phyloP scores from a whole-genome alignment of 306 rosid species.

The Cicer bijugum region DNA sequence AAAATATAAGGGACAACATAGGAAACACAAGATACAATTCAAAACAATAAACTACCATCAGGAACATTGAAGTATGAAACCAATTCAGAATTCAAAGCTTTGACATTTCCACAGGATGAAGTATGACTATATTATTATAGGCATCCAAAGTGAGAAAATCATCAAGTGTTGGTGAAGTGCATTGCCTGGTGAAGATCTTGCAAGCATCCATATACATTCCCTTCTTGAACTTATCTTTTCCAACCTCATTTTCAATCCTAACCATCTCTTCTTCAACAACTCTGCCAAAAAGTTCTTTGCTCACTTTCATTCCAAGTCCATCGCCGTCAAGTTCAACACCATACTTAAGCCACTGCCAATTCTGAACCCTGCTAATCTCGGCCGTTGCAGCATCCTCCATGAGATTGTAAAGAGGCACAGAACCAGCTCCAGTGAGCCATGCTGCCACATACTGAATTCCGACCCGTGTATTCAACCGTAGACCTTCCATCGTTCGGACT shows the following conservation, averaged over 20 bases:
- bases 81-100: conserved; percentile 55
- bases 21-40: conserved; percentile 27
- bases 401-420: conserved; percentile 91
- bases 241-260: conserved; percentile 79
- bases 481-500: conserved; percentile 74
- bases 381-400: conserved; percentile 99
- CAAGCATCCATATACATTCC: conserved; percentile 80
- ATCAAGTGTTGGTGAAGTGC: conserved; percentile 71
- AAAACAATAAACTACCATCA: background rate
- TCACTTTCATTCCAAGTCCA: conserved; percentile 72
- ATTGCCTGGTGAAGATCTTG: conserved; percentile 71
- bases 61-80: conserved; percentile 14
- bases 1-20: background rate
- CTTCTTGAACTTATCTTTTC: conserved; percentile 66
- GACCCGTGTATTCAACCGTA: conserved; percentile 81
- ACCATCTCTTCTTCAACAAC: conserved; percentile 91
- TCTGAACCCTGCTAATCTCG: conserved; percentile 94
- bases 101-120: conserved; percentile 60
- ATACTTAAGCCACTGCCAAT: conserved; percentile 95
- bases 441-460: conserved; percentile 92
- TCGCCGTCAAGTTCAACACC: conserved; percentile 80
- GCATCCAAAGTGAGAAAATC: conserved; percentile 88
- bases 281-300: conserved; percentile 66
- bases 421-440: conserved; percentile 85
- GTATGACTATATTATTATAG: conserved; percentile 62